Percentiles rank a stretch among this genome's conserved stretches.
Conservation (phyloP, 2,329 filamentous ascomycete species). For the Claviceps capensis region DNA sequence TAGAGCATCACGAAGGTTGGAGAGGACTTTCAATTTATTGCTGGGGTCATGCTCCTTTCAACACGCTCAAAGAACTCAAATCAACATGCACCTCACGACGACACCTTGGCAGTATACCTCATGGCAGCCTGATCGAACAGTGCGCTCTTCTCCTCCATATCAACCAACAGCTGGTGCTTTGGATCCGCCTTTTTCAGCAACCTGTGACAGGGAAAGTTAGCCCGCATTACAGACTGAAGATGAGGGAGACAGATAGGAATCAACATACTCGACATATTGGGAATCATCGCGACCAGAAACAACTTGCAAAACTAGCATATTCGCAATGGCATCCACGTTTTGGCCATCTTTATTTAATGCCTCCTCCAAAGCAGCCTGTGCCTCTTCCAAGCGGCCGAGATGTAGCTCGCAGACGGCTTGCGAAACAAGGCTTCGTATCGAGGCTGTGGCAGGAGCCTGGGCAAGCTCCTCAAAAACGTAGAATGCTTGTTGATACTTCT, state of each 20-base stretch:
- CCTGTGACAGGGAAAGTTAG: slow-evolving; percentile 24
- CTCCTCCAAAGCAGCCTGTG: slow-evolving; percentile 72
- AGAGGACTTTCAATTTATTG: neutral
- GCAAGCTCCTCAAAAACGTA: slow-evolving; percentile 97
- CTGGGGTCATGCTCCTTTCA: slow-evolving; percentile 15
- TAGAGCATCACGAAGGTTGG: neutral
- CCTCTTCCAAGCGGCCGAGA: slow-evolving; percentile 76
- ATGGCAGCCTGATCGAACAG: slow-evolving; percentile 74
- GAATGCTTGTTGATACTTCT: slow-evolving; percentile 92
- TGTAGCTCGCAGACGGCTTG: slow-evolving; percentile 89
- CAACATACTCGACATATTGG: slow-evolving; percentile 48
- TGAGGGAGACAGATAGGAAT: no score
- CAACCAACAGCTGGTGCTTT: slow-evolving; percentile 56
- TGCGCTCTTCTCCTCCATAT: slow-evolving; percentile 73
- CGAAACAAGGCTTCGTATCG: slow-evolving; percentile 61
- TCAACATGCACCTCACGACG: slow-evolving; percentile 23
- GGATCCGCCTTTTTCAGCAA: slow-evolving; percentile 44
- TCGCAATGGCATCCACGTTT: slow-evolving; percentile 65
- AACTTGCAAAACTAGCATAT: slow-evolving; percentile 65
- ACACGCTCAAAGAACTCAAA: slow-evolving; percentile 15
- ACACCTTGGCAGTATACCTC: slow-evolving; percentile 79
- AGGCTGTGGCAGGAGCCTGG: slow-evolving; percentile 68
- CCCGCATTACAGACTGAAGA: neutral
- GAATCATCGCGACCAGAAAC: slow-evolving; percentile 58
- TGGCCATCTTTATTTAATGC: slow-evolving; percentile 61